Conservation (phyloP, 2,329 filamentous ascomycete species). For the Trichophyton simii region DNA sequence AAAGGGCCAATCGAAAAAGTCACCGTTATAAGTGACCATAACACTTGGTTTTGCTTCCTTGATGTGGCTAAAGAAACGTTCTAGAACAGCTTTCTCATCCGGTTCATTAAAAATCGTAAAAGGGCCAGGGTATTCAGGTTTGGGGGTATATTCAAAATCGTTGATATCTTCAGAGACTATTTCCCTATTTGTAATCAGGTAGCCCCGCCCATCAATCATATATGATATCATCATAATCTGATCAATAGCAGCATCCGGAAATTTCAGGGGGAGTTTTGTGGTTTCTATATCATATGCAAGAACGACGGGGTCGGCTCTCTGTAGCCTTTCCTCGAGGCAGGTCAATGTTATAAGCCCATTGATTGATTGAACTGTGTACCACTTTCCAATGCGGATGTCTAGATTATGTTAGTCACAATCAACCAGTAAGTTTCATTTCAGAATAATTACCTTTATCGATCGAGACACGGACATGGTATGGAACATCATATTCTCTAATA, state of each 20-base stretch:
- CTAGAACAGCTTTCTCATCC: conserved; percentile 74
- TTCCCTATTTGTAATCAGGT: conserved; percentile 93
- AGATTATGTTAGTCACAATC: conserved; percentile 17
- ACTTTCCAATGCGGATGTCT: conserved; percentile 93
- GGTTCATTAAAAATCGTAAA: conserved; percentile 99
- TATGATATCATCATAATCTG: conserved; percentile 99
- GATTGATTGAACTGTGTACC: conserved; percentile 92
- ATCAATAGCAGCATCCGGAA: conserved; percentile 85
- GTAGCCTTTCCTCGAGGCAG: conserved; percentile 74
- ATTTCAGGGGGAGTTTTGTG: conserved; percentile 87
- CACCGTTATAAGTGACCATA: conserved; percentile 99
- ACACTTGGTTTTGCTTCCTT: conserved; percentile 91
- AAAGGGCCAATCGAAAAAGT: conserved; percentile 99
- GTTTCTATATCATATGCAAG: conserved; percentile 99
- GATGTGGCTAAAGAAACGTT: conserved; percentile 89
- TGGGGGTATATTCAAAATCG: conserved; percentile 97
- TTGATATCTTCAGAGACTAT: conserved; percentile 95
- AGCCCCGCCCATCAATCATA: conserved; percentile 98
- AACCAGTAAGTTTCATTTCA: not conserved
- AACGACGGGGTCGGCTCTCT: conserved; percentile 89
- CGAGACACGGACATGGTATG: conserved; percentile 96
- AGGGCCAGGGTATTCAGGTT: conserved; percentile 83
- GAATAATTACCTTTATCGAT: conserved; percentile 64
- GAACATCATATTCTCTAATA: conserved; percentile 97
- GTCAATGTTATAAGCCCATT: conserved; percentile 75